Base-by-base conservation (phyloP, 495 filamentous ascomycete genomes). In the Halenospora varia region DNA sequence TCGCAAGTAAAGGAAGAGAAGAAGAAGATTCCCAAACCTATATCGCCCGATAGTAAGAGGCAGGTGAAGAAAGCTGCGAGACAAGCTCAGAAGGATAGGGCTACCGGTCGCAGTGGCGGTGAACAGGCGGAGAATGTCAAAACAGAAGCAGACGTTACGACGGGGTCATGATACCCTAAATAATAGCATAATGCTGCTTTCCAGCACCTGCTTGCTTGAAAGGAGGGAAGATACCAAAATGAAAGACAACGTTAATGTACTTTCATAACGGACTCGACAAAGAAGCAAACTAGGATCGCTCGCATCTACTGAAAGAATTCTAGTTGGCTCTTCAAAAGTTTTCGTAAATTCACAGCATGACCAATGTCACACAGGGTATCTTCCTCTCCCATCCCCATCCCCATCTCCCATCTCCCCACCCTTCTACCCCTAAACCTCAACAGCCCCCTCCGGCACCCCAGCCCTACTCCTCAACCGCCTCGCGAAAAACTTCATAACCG, bases 401-500 rank as follows among this genome's bases (percentile, higher is more conserved):
- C 24, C 18, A 26, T 54, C 18, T 42, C 25, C 19, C 10, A 11
- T 11, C 2, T 57, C 25, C 23, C 6, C 22, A 13, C 24, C 29
- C 29, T 6, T 6, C n/a, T n/a, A 35, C 0, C 25, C 20, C 52
- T 39, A 62, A 56, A 68, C 54, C 48, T 65, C 60, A 6, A 63
- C 51, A 13, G 60, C 57, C n/a, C 53, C 62, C n/a, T 65, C 62
- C 13, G 65, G 61, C n/a, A 64, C 62, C 0, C 61, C 62, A 26
- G 52, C 62, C 49, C 77, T 76, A 73, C 82, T 92, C 69, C 75
- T 74, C 67, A 98, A 70, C 62, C 88, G 78, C 53, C 88, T 78
- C 0, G 87, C 89, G 67, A 97, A 88, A 71, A 97, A 98, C 66
- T 84, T 79, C 93, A 98, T 97, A 48, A 97, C 82, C 2, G 94